phyloP scores from a whole-genome alignment of 768 basidiomycete genomes.

The Leccinellum rugosiceps region DNA sequence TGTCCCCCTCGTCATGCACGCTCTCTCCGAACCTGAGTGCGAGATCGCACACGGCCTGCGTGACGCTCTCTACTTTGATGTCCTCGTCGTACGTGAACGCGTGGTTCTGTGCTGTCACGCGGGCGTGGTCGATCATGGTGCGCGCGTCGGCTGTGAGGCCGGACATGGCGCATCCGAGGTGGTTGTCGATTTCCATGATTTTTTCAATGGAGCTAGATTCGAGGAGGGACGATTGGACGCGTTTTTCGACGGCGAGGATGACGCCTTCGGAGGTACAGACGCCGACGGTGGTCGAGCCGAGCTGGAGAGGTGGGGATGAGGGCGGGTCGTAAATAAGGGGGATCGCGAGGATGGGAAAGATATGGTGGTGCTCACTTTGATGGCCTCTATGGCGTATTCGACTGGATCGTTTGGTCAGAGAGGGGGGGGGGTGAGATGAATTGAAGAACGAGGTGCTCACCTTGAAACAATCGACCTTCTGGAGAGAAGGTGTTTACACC shows the following conservation, averaged over 20 bases:
- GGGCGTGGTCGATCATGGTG: constrained; percentile 99
- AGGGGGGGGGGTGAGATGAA: background rate
- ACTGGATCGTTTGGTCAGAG: constrained; percentile 47
- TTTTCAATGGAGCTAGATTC: constrained; percentile 97
- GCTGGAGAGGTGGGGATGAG: constrained; percentile 43
- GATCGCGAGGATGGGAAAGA: background rate
- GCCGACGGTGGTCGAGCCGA: constrained; percentile 97
- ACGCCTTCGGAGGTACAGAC: constrained; percentile 89
- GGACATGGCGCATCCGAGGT: constrained; percentile 98
- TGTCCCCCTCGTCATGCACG: constrained; percentile 96
- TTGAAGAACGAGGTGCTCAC: constrained; percentile 40
- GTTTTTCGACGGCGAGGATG: constrained; percentile 95
- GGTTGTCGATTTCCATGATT: constrained; percentile 98
- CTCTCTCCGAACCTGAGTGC: constrained; percentile 98
- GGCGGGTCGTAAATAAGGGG: background rate
- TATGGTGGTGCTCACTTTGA: constrained; percentile 62
- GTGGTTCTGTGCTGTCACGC: constrained; percentile 95
- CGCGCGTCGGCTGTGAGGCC: constrained; percentile 96
- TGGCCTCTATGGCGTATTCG: constrained; percentile 99
- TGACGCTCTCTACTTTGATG: constrained; percentile 97
- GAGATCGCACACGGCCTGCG: constrained; percentile 97
- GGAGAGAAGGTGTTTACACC: constrained; percentile 99
- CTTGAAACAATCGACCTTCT: constrained; percentile 97
- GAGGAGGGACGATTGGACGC: constrained; percentile 93
- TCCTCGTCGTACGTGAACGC: constrained; percentile 94